These are phyloP conservation scores for Kazachstania sp. DNA, from an alignment of 1,139 yeast genomes.

Conservation along the genomic window DNA sequence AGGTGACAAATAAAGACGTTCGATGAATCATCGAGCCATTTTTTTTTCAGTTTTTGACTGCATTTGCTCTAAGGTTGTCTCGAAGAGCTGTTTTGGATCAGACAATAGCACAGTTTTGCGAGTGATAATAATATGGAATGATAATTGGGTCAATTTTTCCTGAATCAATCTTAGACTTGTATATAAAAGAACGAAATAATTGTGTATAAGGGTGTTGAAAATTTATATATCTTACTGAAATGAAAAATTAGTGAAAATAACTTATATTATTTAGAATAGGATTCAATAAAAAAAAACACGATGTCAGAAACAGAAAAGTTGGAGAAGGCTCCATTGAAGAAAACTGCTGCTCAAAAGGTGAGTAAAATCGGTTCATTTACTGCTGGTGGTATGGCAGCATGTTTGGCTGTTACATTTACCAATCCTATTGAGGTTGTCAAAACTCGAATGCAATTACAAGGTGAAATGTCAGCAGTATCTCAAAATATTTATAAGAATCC, in stretches of 20 bases:
- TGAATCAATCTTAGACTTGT: too few species aligned
- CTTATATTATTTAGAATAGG: too few species aligned
- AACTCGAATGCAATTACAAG: constrained; percentile 94
- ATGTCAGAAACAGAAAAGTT: constrained; percentile 4
- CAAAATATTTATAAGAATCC: constrained; percentile 69
- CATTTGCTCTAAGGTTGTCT: too few species aligned
- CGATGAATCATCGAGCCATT: not conserved
- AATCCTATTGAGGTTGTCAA: constrained; percentile 92
- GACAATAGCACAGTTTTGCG: too few species aligned
- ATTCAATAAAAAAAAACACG: too few species aligned
- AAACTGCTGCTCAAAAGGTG: constrained; percentile 44
- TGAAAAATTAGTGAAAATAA: too few species aligned
- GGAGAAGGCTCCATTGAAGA: constrained; percentile 17
- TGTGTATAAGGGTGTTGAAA: too few species aligned
- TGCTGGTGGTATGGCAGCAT: constrained; percentile 94
- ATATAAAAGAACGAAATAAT: too few species aligned
- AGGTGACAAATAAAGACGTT: not conserved
- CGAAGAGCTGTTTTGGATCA: too few species aligned
- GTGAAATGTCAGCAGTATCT: constrained; percentile 60
- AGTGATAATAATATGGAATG: too few species aligned
- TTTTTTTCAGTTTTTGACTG: not conserved
- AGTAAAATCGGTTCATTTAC: constrained; percentile 69
- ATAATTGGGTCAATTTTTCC: too few species aligned
- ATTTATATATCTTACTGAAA: too few species aligned
- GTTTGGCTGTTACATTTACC: constrained; percentile 95